Evolutionary conservation across 1,284 basidiomycete species (phyloP).

Genomic region (Cystodermella granulosa): DNA sequence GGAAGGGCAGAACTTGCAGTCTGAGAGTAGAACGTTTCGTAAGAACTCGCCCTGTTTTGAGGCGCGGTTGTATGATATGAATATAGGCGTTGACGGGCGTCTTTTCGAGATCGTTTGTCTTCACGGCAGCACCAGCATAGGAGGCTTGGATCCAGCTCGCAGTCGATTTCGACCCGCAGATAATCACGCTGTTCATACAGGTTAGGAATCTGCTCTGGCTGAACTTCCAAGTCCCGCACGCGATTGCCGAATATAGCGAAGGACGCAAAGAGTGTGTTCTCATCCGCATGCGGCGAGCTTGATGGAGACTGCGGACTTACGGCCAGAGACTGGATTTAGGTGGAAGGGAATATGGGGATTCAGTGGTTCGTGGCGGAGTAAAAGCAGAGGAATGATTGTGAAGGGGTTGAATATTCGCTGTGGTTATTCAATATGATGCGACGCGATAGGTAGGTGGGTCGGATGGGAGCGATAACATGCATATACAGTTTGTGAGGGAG

Average conservation of each 20-base stretch:
- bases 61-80: conserved; percentile 95
- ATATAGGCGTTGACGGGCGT: conserved; percentile 89
- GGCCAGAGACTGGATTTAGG: conserved; percentile 87
- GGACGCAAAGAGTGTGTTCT: conserved; percentile 93
- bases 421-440: conserved; percentile 90
- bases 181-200: conserved; percentile 97
- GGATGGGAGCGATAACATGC: conserved; percentile 80
- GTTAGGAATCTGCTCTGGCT: conserved; percentile 94
- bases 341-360: conserved; percentile 85
- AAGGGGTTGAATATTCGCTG: conserved; percentile 88
- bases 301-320: conserved; percentile 97
- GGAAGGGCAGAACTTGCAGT: conserved; percentile 96
- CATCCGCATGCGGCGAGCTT: conserved; percentile 97
- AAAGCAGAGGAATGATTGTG: conserved; percentile 16
- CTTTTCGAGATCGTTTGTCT: conserved; percentile 91
- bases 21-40: conserved; percentile 86
- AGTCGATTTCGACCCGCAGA: conserved; percentile 97
- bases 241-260: conserved; percentile 94
- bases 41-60: conserved; percentile 95
- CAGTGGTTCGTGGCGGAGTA: conserved; percentile 92
- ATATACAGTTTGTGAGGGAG: conserved; percentile 90
- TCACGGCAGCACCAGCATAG: too few relatives aligned
- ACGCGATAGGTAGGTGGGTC: conserved; percentile 65
- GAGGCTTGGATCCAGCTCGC: conserved; percentile 84
- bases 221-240: conserved; percentile 91